phyloP scores from a whole-genome alignment of 345 rosid genomes.

The Raphanus sativus region DNA sequence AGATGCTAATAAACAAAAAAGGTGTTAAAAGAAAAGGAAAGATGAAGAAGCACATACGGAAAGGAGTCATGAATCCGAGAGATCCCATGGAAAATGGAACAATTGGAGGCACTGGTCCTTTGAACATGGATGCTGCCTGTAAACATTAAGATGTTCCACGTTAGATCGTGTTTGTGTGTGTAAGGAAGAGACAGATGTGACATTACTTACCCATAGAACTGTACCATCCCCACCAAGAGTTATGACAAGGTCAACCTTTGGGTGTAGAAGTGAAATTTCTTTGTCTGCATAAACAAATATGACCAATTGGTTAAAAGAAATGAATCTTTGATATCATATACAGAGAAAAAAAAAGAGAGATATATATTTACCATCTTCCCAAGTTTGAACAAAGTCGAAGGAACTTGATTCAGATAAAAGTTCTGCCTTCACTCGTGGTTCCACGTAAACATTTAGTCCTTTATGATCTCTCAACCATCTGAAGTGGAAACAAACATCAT shows the following conservation, averaged over 20 bases:
- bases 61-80: conserved; percentile 99
- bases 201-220: conserved; percentile 96
- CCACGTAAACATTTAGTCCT: conserved; percentile 73
- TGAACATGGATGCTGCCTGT: conserved; percentile 98
- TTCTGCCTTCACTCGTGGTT: conserved; percentile 77
- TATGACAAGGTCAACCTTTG: conserved; percentile 87
- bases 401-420: conserved; percentile 80
- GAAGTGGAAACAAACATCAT: conserved; percentile 29
- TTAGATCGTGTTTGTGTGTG: conserved; percentile 23
- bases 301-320: neutral
- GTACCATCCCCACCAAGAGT: conserved; percentile 99
- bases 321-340: too few relatives aligned
- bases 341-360: neutral
- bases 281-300: conserved; percentile 57
- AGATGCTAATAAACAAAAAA: neutral
- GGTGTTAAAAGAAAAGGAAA: conserved; percentile 32
- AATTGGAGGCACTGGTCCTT: conserved; percentile 96
- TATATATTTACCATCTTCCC: conserved; percentile 72
- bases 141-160: conserved; percentile 27
- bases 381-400: conserved; percentile 76
- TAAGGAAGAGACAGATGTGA: neutral
- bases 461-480: conserved; percentile 90
- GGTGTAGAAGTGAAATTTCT: conserved; percentile 70
- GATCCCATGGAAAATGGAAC: conserved; percentile 97
- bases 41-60: conserved; percentile 50